Evolutionary conservation across 148 eudicot species (phyloP), one percentile per base, ranked within the genome.

Genomic region (Rhododendron vialii): DNA sequence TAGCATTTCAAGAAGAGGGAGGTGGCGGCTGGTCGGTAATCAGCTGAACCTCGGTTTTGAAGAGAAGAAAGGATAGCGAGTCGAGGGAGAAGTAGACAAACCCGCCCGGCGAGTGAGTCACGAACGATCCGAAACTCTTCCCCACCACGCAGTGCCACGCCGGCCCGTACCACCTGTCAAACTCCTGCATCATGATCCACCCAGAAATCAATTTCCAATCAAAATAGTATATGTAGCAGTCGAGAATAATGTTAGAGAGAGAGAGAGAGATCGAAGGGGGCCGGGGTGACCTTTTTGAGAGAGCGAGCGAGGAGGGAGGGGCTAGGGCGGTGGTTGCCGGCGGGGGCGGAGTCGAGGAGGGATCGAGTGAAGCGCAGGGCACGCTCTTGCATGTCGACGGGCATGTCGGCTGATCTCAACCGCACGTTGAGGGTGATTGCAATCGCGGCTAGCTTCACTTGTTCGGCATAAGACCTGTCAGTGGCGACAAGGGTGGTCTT

Each of bases 121-220:
- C 90, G 35, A 89, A 91, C 89, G 92, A 91, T 53, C 92, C 92
- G 53, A 89, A 91, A 84, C 92, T 91, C 89, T 89, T 91, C 74
- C 92, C 92, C 22, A 85, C 91, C 84, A 91, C 87, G 30, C 92
- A 90, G 88, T 90, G 92, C 92, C 92, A 90, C 63, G 89, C 89
- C 86, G 82, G 88, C 26, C 92, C 92, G 24, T 91, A 91, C 82
- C 65, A 17, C 74, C 57, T 82, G 85, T 91, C 92, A 83, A 91
- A 91, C 47, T 91, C 92, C 92, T 91, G 76, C 36, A n/a, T 14
- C 20, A 51, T 2, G 11, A 53, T 53, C 53, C 38, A 11, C 36
- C 76, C 20, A 78, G 28, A 18, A 20, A 84, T 69, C 30, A 26
- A 61, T 67, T 36, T 12, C n/a, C 26, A 65, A 26, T 38, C 15